phyloP scores from a whole-genome alignment of 1,139 yeast species.

The Yamadazyma dushanensis region DNA sequence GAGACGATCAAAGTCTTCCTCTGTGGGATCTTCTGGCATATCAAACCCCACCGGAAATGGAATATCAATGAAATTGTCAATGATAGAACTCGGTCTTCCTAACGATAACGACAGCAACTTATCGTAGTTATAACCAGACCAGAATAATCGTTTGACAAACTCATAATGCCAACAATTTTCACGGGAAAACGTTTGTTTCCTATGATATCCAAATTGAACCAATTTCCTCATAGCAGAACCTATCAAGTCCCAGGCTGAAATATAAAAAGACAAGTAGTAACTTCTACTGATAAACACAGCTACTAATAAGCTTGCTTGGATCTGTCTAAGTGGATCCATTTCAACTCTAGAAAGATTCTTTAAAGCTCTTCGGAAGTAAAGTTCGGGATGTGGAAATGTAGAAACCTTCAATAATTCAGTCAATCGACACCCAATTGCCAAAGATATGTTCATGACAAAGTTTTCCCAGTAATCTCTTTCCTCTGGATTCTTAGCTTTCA shows the following conservation, averaged over 20 bases:
- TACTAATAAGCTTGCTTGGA: slow-evolving; percentile 15
- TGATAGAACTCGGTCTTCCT: slow-evolving; percentile 15
- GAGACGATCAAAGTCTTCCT: slow-evolving; percentile 9
- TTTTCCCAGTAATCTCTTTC: slow-evolving; percentile 13
- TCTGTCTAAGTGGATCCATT: slow-evolving; percentile 13
- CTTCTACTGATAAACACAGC: slow-evolving; percentile 16
- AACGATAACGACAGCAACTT: slow-evolving; percentile 12
- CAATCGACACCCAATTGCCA: slow-evolving; percentile 18
- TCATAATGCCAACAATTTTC: slow-evolving; percentile 15
- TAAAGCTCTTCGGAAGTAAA: slow-evolving; percentile 15
- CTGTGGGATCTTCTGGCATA: slow-evolving; percentile 9
- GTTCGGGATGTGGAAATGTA: slow-evolving; percentile 15
- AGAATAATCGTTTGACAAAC: slow-evolving; percentile 15
- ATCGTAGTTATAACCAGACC: slow-evolving; percentile 15
- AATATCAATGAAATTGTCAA: slow-evolving; percentile 17
- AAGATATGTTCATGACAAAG: slow-evolving; percentile 14
- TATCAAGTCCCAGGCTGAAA: slow-evolving; percentile 17
- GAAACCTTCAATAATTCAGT: slow-evolving; percentile 14
- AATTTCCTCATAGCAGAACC: slow-evolving; percentile 17
- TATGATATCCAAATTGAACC: slow-evolving; percentile 16
- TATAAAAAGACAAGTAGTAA: slow-evolving; percentile 16
- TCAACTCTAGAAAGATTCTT: slow-evolving; percentile 10
- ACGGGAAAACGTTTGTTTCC: slow-evolving; percentile 10
- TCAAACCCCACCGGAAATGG: slow-evolving; percentile 16
- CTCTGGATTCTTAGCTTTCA: slow-evolving; percentile 1